Base-by-base conservation (phyloP, 176 grass and related monocot genomes). In the Saccharum spontaneum region DNA sequence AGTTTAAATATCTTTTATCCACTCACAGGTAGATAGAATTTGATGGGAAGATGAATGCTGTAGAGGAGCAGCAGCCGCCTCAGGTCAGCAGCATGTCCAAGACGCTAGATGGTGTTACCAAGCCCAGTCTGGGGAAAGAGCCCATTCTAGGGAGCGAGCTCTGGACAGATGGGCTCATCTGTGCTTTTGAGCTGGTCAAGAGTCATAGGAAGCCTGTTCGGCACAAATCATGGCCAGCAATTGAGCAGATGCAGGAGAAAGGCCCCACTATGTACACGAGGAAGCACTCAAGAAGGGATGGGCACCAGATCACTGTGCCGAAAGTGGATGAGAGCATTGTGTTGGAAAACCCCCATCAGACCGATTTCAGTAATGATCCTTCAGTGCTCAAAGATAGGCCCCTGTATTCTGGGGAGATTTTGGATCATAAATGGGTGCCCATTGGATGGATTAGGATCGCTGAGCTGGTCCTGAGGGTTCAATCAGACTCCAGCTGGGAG, bases 91-190 rank as follows among this genome's bases (percentile, higher is more conserved):
- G 20, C 61, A 82, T 81, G 43, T 28, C 38, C 70, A 94, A 76
- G 75, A 55, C 4, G 22, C 86, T 91, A 78, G 93, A 96, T 1
- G 37, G 22, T 18, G 73, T 66, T 67, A 18, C 80, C 71, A 95
- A 89, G 77, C 69, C 70, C 22, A 79, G 30, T 31, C 23, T 80
- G 79, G 77, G 16, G 67, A 98, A 90, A 79, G 93, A 96, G 31
- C 67, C 52, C 10, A 45, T 84, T 8, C 97, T 82, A 12, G 81
- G 84, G 60, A 84, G 48, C 17, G 93, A 99, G 75, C 88, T 99
- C 78, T 99, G 97, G 97, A 99, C 69, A 17, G 76, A 91, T 37
- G 97, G 97, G 3, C 92, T 99, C 63, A 89, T 96, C 23, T 99
- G 93, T 13, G 97, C 97, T 79, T 99, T 99, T 13, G 94, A 99